Conservation (phyloP, 2,329 filamentous ascomycete genomes). For the Capronia coronata region DNA sequence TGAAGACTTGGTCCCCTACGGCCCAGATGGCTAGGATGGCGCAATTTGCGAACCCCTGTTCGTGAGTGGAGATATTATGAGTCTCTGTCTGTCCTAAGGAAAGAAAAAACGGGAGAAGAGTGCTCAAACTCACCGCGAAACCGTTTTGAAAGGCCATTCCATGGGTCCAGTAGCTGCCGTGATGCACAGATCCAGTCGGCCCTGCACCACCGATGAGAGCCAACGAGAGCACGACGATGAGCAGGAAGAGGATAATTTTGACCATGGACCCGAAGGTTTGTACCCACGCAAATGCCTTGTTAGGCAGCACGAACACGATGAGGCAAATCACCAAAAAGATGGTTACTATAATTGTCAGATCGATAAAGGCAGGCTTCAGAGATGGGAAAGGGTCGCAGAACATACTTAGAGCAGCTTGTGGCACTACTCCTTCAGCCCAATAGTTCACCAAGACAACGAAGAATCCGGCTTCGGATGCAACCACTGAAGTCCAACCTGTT, state of each 20-base stretch:
- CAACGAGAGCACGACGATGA: slow-evolving; percentile 35
- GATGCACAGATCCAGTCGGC: slow-evolving; percentile 32
- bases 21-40: slow-evolving; percentile 32
- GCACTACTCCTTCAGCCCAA: slow-evolving; percentile 24
- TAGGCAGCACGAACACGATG: slow-evolving; percentile 30
- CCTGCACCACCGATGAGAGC: slow-evolving; percentile 39
- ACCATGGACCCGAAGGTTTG: slow-evolving; percentile 35
- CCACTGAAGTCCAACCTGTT: slow-evolving; percentile 25
- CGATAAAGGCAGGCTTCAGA: not conserved
- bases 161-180: slow-evolving; percentile 33
- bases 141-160: slow-evolving; percentile 34
- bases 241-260: slow-evolving; percentile 36
- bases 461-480: slow-evolving; percentile 28
- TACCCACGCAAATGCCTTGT: slow-evolving; percentile 35
- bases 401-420: slow-evolving; percentile 15
- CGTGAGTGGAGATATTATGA: too few species aligned
- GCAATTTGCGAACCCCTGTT: slow-evolving; percentile 13
- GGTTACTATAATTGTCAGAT: slow-evolving; percentile 16
- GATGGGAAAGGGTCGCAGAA: too few species aligned
- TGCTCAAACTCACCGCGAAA: slow-evolving; percentile 26
- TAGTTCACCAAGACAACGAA: slow-evolving; percentile 28
- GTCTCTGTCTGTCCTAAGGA: too few species aligned
- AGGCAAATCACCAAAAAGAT: slow-evolving; percentile 26
- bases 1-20: slow-evolving; percentile 33
- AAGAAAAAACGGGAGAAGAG: not conserved